phyloP scores from a whole-genome alignment of 768 basidiomycete genomes.

The Podaxis rugospora region DNA sequence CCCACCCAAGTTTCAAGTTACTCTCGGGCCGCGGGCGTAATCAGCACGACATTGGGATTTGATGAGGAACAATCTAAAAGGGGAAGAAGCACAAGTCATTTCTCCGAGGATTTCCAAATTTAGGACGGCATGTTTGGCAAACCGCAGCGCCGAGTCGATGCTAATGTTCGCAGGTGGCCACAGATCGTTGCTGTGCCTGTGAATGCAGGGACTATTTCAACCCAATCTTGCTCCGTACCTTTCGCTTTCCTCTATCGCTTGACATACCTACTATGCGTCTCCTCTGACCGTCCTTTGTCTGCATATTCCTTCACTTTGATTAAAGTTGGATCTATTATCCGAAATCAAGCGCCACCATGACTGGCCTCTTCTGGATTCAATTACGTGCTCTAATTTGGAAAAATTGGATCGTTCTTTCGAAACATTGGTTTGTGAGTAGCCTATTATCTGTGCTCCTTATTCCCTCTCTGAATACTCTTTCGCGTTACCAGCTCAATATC shows the following conservation, averaged over 20 bases:
- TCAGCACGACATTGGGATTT: conserved; percentile 3
- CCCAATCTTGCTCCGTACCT: not conserved
- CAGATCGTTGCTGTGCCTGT: not conserved
- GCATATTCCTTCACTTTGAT: not conserved
- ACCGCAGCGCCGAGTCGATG: conserved; percentile 5
- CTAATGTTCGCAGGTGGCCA: not conserved
- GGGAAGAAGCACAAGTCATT: not conserved
- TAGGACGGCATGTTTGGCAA: not conserved
- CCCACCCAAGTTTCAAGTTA: not conserved
- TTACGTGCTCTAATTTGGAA: conserved; percentile 60
- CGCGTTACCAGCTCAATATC: conserved; percentile 43
- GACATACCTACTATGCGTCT: not conserved
- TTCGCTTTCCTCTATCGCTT: not conserved
- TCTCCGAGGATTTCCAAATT: not conserved
- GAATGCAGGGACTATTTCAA: conserved; percentile 1
- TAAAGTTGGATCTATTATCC: not conserved
- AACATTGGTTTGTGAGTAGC: conserved; percentile 55
- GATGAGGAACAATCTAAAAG: not conserved
- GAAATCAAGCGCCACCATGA: conserved; percentile 17
- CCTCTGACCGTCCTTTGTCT: not conserved
- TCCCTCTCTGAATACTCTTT: not conserved
- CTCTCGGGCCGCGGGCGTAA: conserved; percentile 9
- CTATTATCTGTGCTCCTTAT: not conserved
- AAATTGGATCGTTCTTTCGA: conserved; percentile 70
- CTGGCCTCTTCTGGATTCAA: conserved; percentile 54